These are phyloP conservation scores for Hymenoscyphus scutula DNA, from an alignment of 2,329 filamentous ascomycete genomes.

Conservation along the genomic window DNA sequence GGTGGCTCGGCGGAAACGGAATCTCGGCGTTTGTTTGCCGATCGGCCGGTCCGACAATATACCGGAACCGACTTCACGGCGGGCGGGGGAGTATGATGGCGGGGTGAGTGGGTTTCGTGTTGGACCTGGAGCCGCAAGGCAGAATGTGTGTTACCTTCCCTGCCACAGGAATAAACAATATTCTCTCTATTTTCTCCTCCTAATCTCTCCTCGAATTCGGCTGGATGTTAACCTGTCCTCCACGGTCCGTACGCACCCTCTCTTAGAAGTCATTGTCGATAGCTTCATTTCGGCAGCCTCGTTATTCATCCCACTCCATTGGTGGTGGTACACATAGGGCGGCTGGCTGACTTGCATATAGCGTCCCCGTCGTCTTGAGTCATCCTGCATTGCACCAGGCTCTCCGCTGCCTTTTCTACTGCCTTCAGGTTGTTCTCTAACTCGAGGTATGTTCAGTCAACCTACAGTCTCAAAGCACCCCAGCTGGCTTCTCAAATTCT, in stretches of 20 bases:
- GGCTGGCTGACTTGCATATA: background rate
- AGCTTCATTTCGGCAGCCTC: background rate
- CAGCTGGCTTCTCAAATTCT: too few species aligned
- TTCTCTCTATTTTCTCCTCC: background rate
- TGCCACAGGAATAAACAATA: background rate
- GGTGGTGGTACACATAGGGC: background rate
- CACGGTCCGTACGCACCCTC: background rate
- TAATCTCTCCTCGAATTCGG: background rate
- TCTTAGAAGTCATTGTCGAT: background rate
- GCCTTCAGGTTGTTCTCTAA: too few species aligned
- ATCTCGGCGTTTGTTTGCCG: background rate
- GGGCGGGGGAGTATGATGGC: background rate
- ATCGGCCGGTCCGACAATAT: background rate
- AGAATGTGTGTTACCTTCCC: background rate
- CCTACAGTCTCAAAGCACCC: too few species aligned
- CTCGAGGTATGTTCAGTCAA: slow-evolving; percentile 4
- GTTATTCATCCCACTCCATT: background rate
- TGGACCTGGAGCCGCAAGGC: background rate
- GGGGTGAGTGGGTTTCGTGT: background rate
- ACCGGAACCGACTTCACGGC: background rate
- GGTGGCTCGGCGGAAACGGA: background rate
- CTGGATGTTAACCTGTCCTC: background rate
- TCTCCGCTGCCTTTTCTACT: slow-evolving; percentile 16
- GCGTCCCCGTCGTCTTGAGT: slow-evolving; percentile 10
- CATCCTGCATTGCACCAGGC: slow-evolving; percentile 22